Evolutionary conservation across 192 early-diverging fungal genomes (phyloP).

Genomic region (Coemansia sp.): DNA sequence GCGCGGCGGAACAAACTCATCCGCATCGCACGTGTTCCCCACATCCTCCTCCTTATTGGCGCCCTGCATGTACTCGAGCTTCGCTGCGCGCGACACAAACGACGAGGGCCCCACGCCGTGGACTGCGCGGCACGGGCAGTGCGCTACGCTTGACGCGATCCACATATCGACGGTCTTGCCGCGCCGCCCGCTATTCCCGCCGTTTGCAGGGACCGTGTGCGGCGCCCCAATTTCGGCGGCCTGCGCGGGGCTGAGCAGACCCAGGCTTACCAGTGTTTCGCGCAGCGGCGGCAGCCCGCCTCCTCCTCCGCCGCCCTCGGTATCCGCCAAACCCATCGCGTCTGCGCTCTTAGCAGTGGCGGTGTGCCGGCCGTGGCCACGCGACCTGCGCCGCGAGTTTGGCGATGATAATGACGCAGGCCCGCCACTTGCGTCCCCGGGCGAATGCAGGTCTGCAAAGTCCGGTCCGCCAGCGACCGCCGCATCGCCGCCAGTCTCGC

Average conservation of each 20-base stretch:
- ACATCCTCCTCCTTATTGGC: not conserved
- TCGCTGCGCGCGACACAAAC: slow-evolving; percentile 31
- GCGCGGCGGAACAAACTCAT: slow-evolving; percentile 10
- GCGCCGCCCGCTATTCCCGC: slow-evolving; percentile 5
- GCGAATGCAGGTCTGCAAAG: not conserved
- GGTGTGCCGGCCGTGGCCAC: slow-evolving; percentile 1
- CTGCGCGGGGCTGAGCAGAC: slow-evolving; percentile 12
- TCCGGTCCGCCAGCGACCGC: not conserved
- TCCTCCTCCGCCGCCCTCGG: not conserved
- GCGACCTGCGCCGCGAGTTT: not conserved
- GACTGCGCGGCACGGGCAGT: slow-evolving; percentile 41
- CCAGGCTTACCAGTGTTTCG: slow-evolving; percentile 19
- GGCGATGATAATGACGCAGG: not conserved
- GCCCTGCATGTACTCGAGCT: not conserved
- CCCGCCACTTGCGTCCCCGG: not conserved
- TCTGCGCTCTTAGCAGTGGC: not conserved
- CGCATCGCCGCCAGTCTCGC: not conserved
- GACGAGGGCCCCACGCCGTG: slow-evolving; percentile 45
- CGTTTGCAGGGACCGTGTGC: not conserved
- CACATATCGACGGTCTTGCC: slow-evolving; percentile 22
- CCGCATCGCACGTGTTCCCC: not conserved
- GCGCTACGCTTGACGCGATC: slow-evolving; percentile 44
- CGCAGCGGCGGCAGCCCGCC: slow-evolving; percentile 19
- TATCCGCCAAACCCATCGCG: not conserved
- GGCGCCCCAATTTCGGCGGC: not conserved